A percentile compares a stretch with the other conserved stretches of the same genome.
phyloP scores from a whole-genome alignment of 2,329 filamentous ascomycete species.

The Alternaria rosae region DNA sequence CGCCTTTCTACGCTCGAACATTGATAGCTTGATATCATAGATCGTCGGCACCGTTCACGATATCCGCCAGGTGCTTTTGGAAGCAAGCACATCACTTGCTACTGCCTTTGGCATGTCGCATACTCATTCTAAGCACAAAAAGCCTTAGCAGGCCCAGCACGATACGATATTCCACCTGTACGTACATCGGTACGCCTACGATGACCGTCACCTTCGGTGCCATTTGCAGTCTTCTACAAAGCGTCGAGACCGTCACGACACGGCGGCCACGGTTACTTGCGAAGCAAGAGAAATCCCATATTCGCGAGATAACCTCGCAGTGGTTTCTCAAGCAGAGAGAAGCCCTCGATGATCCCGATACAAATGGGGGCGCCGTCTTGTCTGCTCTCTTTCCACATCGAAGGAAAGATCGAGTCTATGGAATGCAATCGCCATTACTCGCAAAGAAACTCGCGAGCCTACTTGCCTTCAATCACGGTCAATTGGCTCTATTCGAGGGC shows the following conservation, averaged over 20 bases:
- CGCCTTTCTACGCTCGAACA: background rate
- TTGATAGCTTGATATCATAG: background rate
- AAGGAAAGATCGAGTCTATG: constrained; percentile 79
- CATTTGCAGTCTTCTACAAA: constrained; percentile 77
- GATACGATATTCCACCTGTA: background rate
- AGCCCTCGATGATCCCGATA: constrained; percentile 64
- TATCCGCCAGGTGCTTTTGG: background rate
- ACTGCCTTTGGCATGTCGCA: background rate
- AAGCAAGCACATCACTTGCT: constrained; percentile 1
- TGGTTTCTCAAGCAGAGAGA: constrained; percentile 75
- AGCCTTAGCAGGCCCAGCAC: background rate
- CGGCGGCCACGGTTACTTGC: constrained; percentile 52
- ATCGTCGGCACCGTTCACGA: background rate
- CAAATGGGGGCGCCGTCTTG: constrained; percentile 69
- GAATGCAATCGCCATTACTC: constrained; percentile 68
- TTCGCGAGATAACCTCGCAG: constrained; percentile 55
- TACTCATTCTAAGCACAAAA: background rate
- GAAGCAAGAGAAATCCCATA: constrained; percentile 33
- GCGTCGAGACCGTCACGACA: constrained; percentile 62
- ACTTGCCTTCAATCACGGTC: constrained; percentile 69
- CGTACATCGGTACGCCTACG: background rate
- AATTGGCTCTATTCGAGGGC: constrained; percentile 67
- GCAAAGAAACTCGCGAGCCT: constrained; percentile 72
- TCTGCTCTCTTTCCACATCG: constrained; percentile 79
- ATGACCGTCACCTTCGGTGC: constrained; percentile 74